These are phyloP conservation scores for Pichia californica DNA, from an alignment of 805 yeast species.

Conservation along the genomic window DNA sequence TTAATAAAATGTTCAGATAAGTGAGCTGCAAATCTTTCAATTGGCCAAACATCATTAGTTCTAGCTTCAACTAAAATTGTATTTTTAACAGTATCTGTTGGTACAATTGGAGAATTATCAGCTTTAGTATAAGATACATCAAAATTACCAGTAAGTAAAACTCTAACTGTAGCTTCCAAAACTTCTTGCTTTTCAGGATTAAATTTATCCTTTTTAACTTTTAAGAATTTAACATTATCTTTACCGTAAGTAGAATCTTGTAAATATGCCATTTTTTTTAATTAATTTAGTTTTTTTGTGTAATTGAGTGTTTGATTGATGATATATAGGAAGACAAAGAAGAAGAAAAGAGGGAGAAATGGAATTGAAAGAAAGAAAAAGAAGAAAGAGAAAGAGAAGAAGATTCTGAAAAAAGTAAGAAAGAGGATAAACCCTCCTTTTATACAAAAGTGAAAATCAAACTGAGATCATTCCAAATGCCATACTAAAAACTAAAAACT, in stretches of 20 bases:
- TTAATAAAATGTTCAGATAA: constrained; percentile 73
- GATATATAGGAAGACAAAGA: neutral
- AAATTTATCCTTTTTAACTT: constrained; percentile 71
- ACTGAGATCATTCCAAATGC: too few species aligned
- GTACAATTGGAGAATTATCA: constrained; percentile 83
- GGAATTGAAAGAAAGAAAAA: neutral
- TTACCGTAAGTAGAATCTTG: constrained; percentile 74
- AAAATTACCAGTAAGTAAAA: constrained; percentile 70
- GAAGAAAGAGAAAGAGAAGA: neutral
- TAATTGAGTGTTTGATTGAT: neutral
- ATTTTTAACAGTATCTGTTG: constrained; percentile 91
- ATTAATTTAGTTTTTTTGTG: constrained; percentile 5
- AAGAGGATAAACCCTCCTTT: neutral
- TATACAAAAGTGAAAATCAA: neutral
- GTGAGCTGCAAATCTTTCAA: constrained; percentile 83
- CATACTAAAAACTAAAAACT: too few species aligned
- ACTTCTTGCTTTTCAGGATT: constrained; percentile 75
- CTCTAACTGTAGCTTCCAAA: constrained; percentile 76
- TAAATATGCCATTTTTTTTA: constrained; percentile 22
- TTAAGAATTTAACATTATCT: constrained; percentile 86
- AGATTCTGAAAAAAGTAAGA: neutral
- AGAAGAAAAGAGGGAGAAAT: too few species aligned
- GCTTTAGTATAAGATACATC: constrained; percentile 81
- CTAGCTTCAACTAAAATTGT: constrained; percentile 81
- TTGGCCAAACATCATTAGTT: constrained; percentile 80